Evolutionary conservation across 163 green algal genomes (phyloP).

Genomic region (Scenedesmus sp.): DNA sequence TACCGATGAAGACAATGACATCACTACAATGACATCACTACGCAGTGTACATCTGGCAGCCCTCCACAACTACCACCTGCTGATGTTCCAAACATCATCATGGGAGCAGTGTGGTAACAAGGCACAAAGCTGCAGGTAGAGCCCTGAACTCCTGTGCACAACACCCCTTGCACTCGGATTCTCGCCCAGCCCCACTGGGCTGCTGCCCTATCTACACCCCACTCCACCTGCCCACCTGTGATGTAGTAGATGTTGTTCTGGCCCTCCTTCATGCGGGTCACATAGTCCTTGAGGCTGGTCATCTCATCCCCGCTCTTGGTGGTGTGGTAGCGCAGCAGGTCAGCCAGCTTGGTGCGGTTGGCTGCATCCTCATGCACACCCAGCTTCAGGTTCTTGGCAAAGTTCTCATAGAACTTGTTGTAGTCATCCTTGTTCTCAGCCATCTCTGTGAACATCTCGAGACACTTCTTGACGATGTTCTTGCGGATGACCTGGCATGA

Average conservation of each 20-base stretch:
- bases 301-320: conserved; percentile 99
- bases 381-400: conserved; percentile 99
- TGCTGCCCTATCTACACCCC: too few species aligned
- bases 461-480: conserved; percentile 99
- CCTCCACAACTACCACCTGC: too few species aligned
- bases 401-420: conserved; percentile 99
- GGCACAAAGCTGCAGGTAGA: too few species aligned
- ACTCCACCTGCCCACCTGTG: conserved; percentile 88
- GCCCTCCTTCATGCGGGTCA: conserved; percentile 99
- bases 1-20: too few species aligned
- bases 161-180: not conserved
- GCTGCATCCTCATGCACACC: conserved; percentile 90
- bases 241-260: conserved; percentile 99
- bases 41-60: too few species aligned
- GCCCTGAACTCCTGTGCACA: too few species aligned
- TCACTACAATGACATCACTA: too few species aligned
- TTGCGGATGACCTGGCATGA: conserved; percentile 95
- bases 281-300: conserved; percentile 99
- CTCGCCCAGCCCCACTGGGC: not conserved
- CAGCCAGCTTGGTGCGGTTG: conserved; percentile 95
- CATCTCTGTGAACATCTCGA: conserved; percentile 99
- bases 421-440: conserved; percentile 99
- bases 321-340: conserved; percentile 97
- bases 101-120: too few species aligned
- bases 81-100: too few species aligned